Percentiles rank a stretch among this genome's conserved stretches.
phyloP scores from a whole-genome alignment of 768 basidiomycete genomes.

The Tephrocybe rancida region DNA sequence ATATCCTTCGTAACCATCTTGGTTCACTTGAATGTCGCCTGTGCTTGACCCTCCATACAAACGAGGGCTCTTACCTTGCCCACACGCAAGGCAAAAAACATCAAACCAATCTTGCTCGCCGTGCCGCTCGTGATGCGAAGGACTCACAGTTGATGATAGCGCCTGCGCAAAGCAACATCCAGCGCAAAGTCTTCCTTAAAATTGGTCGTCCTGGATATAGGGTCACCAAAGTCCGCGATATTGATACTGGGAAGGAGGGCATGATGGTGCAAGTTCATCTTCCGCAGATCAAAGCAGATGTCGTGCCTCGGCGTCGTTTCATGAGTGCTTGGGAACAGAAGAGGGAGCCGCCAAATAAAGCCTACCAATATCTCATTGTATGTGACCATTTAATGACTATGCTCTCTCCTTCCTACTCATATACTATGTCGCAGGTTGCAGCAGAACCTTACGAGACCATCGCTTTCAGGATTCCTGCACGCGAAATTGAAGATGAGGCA shows the following conservation, averaged over 20 bases:
- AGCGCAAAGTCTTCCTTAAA: slow-evolving; percentile 94
- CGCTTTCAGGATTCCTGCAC: slow-evolving; percentile 97
- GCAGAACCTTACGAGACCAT: slow-evolving; percentile 99
- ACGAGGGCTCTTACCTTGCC: slow-evolving; percentile 98
- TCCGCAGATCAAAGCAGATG: slow-evolving; percentile 88
- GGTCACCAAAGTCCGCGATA: slow-evolving; percentile 95
- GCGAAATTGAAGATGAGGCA: slow-evolving; percentile 94
- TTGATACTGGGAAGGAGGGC: slow-evolving; percentile 89
- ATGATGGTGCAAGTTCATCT: slow-evolving; percentile 98
- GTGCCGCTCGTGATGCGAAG: slow-evolving; percentile 96
- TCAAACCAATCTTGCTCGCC: slow-evolving; percentile 95
- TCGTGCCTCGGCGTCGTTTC: slow-evolving; percentile 84
- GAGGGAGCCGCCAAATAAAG: slow-evolving; percentile 91
- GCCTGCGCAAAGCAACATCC: slow-evolving; percentile 75
- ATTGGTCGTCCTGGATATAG: slow-evolving; percentile 95
- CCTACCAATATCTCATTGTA: slow-evolving; percentile 97
- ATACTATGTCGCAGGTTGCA: slow-evolving; percentile 67
- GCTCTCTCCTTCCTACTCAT: slow-evolving; percentile 28
- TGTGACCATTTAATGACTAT: slow-evolving; percentile 32
- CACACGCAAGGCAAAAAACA: slow-evolving; percentile 99
- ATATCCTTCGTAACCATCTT: slow-evolving; percentile 97
- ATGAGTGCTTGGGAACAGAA: slow-evolving; percentile 99
- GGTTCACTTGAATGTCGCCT: slow-evolving; percentile 98
- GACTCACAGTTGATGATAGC: slow-evolving; percentile 91
- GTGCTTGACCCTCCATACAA: slow-evolving; percentile 97